phyloP scores from a whole-genome alignment of 2,329 filamentous ascomycete species.

The Cryphonectria parasitica region DNA sequence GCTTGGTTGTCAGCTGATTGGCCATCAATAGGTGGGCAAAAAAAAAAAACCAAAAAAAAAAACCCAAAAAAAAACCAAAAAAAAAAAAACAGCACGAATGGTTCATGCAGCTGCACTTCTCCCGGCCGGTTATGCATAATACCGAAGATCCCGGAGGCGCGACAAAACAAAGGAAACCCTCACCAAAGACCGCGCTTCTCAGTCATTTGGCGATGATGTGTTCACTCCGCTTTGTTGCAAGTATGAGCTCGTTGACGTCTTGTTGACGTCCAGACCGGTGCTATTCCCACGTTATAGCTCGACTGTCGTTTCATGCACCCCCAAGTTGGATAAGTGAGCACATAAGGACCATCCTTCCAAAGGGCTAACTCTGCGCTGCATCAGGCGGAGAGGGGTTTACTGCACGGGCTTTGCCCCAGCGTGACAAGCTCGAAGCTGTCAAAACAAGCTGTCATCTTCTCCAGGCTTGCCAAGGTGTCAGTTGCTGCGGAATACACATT shows the following conservation, averaged over 20 bases:
- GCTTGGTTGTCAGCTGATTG: too few relatives aligned
- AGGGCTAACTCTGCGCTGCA: too few relatives aligned
- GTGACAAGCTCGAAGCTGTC: conserved; percentile 3
- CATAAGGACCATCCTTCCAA: neutral
- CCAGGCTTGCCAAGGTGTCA: neutral
- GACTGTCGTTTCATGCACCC: neutral
- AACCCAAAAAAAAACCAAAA: too few relatives aligned
- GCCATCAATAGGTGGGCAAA: too few relatives aligned
- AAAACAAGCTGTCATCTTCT: neutral
- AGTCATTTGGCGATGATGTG: neutral
- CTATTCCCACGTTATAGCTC: neutral
- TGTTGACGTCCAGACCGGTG: neutral
- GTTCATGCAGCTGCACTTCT: too few relatives aligned
- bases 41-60: too few relatives aligned
- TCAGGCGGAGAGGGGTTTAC: neutral
- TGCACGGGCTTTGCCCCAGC: neutral
- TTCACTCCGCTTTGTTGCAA: neutral
- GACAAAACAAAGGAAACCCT: too few relatives aligned
- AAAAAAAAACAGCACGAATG: too few relatives aligned
- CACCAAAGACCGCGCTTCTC: neutral
- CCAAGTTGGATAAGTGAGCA: neutral
- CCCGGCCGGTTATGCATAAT: neutral
- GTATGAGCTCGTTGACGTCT: neutral
- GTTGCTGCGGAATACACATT: neutral
- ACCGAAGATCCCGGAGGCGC: neutral